Evolutionary conservation across 495 filamentous ascomycete genomes (phyloP).

Genomic region (Polyplosphaeria fusca): DNA sequence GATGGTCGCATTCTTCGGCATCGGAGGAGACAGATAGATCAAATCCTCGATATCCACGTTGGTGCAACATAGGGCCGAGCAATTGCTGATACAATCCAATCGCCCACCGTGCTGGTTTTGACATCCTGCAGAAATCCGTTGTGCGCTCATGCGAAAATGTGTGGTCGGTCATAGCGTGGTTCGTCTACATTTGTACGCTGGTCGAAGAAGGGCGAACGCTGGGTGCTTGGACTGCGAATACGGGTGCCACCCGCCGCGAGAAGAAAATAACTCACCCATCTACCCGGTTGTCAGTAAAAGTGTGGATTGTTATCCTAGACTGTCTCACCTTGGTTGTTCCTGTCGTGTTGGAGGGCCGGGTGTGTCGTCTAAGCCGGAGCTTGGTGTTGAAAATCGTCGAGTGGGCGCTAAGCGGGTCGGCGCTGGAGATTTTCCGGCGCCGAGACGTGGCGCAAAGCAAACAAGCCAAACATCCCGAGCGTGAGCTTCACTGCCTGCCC

Average conservation of each 20-base stretch:
- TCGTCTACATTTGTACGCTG: too few relatives aligned
- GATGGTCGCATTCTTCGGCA: too few relatives aligned
- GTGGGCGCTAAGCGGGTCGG: constrained; percentile 33
- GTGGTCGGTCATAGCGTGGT: too few relatives aligned
- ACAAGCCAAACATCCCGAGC: constrained; percentile 19
- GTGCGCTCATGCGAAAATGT: too few relatives aligned
- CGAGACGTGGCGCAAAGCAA: constrained; percentile 2
- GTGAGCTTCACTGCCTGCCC: too few relatives aligned
- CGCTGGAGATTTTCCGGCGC: not conserved
- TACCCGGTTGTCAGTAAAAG: constrained; percentile 33
- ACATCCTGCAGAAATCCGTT: too few relatives aligned
- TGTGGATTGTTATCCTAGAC: too few relatives aligned
- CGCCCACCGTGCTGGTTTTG: too few relatives aligned
- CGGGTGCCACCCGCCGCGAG: constrained; percentile 7
- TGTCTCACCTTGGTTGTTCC: constrained; percentile 23
- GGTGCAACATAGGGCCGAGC: too few relatives aligned
- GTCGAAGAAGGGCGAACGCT: not conserved
- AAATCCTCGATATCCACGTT: too few relatives aligned
- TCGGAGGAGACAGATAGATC: too few relatives aligned
- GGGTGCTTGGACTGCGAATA: constrained; percentile 19
- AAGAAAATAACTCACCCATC: constrained; percentile 51
- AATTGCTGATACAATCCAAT: too few relatives aligned
- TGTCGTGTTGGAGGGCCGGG: constrained; percentile 22
- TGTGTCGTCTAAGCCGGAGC: constrained; percentile 7
- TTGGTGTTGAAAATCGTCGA: constrained; percentile 42